Conservation (phyloP, 2,329 filamentous ascomycete genomes). For the Helminthosporium solani region DNA sequence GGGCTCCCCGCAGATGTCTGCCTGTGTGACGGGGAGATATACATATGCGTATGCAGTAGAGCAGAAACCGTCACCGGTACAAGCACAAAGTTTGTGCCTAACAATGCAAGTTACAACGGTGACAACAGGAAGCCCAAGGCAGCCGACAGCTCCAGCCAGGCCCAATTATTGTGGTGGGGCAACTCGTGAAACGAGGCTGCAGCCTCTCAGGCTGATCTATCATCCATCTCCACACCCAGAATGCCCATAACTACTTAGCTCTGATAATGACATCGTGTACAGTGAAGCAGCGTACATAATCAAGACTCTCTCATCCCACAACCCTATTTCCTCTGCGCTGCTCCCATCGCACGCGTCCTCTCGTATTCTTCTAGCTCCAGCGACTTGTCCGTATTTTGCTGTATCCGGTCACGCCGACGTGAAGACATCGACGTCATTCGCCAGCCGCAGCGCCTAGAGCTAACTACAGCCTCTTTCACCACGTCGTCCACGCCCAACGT, state of each 20-base stretch:
- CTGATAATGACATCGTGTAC: no score
- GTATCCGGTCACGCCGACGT: conserved; percentile 10
- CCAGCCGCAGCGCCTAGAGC: conserved; percentile 18
- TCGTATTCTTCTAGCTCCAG: neutral
- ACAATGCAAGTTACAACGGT: neutral
- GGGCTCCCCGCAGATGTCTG: neutral
- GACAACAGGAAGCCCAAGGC: neutral
- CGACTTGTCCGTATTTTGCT: conserved; percentile 2
- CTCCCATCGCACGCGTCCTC: neutral
- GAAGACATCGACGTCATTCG: conserved; percentile 24
- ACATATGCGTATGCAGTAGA: no score
- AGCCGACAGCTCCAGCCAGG: neutral
- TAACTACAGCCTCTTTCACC: conserved; percentile 16
- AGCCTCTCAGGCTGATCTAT: no score
- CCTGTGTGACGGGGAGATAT: neutral
- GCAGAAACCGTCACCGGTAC: neutral
- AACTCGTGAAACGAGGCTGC: neutral
- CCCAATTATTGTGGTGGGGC: neutral
- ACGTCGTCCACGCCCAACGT: conserved; percentile 6
- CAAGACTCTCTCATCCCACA: no score
- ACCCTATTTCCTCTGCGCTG: no score
- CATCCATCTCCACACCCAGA: neutral
- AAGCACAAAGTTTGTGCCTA: no score
- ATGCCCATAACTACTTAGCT: neutral
- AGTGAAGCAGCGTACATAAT: no score